phyloP scores from a whole-genome alignment of 208 protist species.

The Leishmania amazonensis region DNA sequence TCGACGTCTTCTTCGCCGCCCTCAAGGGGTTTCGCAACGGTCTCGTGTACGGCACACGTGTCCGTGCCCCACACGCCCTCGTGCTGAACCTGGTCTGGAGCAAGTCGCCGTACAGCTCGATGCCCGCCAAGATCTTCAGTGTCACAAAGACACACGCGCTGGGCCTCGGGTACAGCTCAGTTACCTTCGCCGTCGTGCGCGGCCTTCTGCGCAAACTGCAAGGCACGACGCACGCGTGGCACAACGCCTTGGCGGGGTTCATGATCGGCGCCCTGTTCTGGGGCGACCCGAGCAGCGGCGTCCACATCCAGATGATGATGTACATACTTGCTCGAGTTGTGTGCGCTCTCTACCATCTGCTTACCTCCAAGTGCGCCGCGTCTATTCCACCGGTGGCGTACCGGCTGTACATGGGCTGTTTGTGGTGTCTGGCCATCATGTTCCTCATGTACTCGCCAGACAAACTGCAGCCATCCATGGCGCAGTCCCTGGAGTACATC shows the following conservation, averaged over 20 bases:
- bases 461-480: slow-evolving; percentile 81
- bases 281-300: slow-evolving; percentile 60
- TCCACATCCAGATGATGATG: slow-evolving; percentile 92
- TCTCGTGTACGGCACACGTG: slow-evolving; percentile 81
- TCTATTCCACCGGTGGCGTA: slow-evolving; percentile 40
- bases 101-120: slow-evolving; percentile 55
- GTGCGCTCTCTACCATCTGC: slow-evolving; percentile 57
- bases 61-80: slow-evolving; percentile 87
- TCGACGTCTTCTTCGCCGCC: slow-evolving; percentile 61
- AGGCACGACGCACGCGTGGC: slow-evolving; percentile 53
- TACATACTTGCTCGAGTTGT: slow-evolving; percentile 86
- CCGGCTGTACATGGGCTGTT: slow-evolving; percentile 60
- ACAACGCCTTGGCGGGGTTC: slow-evolving; percentile 80
- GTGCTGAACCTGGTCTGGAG: slow-evolving; percentile 90
- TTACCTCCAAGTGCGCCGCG: slow-evolving; percentile 35
- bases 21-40: slow-evolving; percentile 89
- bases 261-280: slow-evolving; percentile 72
- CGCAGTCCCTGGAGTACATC: slow-evolving; percentile 84
- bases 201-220: slow-evolving; percentile 40
- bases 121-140: slow-evolving; percentile 60
- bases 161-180: slow-evolving; percentile 62
- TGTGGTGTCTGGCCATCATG: slow-evolving; percentile 79
- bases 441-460: slow-evolving; percentile 75
- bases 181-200: slow-evolving; percentile 66
- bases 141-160: slow-evolving; percentile 77